Base-by-base conservation (phyloP, 495 filamentous ascomycete species). In the Neurospora cerealis region DNA sequence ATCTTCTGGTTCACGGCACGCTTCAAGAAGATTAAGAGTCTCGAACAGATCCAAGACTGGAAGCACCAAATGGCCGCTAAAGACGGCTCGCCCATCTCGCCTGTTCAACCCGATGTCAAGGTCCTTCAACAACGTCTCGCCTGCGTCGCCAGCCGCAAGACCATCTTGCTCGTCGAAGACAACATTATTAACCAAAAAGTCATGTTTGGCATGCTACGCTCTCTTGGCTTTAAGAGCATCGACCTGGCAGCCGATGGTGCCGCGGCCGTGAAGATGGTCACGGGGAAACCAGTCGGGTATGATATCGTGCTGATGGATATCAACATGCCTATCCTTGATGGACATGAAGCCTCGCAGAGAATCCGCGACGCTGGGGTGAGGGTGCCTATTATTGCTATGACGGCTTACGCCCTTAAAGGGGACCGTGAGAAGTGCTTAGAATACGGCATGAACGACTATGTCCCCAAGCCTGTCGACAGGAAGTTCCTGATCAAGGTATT, bases 121-220 rank as follows among this genome's bases (percentile, higher is more conserved):
- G 71, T 69, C 28, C 73, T 79, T 36, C 73, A 76, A 10, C 42
- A 75, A 8, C 73, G 78, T 40, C 75, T 73, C 73, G 78, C 5
- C 10, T 73, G 70, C 5, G 71, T 78, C 0, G 77, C 82, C 5
- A 66, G 78, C 0, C 44, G 36, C 7, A 90, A 88, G 75, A 84
- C 83, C 38, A 77, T 91, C 11, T 78, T 91, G 32, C 79, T 88
- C 0, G 88, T 86, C 0, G 88, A 90, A 77, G 88, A 90, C 74
- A 90, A 90, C 74, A 74, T 87, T 24, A 88, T 91, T 75, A 91
- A 91, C 74, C 88, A 89, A 70, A 89, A 86, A 54, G 86, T 91
- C 70, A 88, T 90, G 86, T 66, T 89, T 11, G 88, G 89, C 73
- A 82, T 89, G 71, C 80, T 91, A 2, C 83, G 83, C 0, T 83